Conservation (phyloP, 179 eudicot species). For the Nepenthes alata region DNA sequence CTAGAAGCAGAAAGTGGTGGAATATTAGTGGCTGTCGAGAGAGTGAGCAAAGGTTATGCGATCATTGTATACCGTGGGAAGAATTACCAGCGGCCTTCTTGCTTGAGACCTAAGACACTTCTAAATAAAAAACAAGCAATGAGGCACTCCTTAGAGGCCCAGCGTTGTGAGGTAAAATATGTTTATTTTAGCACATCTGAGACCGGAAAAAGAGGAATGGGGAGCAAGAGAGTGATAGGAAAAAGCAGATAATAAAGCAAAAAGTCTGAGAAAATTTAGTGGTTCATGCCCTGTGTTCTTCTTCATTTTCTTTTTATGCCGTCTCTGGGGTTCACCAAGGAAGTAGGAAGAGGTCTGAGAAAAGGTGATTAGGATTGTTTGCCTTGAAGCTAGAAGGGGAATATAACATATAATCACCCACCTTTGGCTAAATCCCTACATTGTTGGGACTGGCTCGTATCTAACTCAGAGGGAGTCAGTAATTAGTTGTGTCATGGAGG, state of each 20-base stretch:
- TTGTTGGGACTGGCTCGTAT: too few relatives aligned
- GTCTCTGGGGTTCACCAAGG: background rate
- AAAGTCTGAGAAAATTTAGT: too few relatives aligned
- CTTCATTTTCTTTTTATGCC: too few relatives aligned
- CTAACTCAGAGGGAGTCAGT: too few relatives aligned
- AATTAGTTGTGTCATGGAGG: too few relatives aligned
- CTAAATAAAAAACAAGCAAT: conserved; percentile 79
- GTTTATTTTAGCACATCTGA: conserved; percentile 1
- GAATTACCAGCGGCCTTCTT: conserved; percentile 75
- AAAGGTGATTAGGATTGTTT: background rate
- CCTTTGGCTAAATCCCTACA: too few relatives aligned
- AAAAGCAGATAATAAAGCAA: background rate
- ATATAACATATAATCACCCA: too few relatives aligned
- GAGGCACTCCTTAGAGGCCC: conserved; percentile 78
- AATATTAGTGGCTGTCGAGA: conserved; percentile 76
- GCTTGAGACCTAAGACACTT: conserved; percentile 76
- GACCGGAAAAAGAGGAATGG: background rate
- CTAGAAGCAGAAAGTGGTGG: conserved; percentile 98
- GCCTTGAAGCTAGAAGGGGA: too few relatives aligned
- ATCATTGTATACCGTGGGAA: conserved; percentile 94
- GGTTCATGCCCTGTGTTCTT: too few relatives aligned
- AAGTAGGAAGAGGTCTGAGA: too few relatives aligned
- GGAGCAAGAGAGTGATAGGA: background rate
- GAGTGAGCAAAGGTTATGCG: conserved; percentile 65
- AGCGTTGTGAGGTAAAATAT: conserved; percentile 60